phyloP scores from a whole-genome alignment of 2,329 filamentous ascomycete species.

The Pseudogymnoascus sp. region DNA sequence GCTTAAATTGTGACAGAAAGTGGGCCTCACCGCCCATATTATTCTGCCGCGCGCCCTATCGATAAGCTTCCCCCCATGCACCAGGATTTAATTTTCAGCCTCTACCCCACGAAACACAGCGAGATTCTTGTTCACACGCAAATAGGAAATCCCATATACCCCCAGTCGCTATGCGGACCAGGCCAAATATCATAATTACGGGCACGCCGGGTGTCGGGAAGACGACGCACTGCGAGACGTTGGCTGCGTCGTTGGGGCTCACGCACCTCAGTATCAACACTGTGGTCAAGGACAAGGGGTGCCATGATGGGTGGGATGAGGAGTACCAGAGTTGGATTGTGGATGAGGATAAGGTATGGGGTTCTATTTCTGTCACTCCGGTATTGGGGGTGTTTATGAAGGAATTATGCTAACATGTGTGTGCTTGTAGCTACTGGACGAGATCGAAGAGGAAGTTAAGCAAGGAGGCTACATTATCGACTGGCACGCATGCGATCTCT shows the following conservation, averaged over 20 bases:
- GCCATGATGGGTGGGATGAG: constrained; percentile 81
- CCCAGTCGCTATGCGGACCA: constrained; percentile 35
- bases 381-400: neutral
- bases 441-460: constrained; percentile 73
- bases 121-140: neutral
- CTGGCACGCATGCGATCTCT: constrained; percentile 96
- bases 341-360: constrained; percentile 81
- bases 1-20: neutral
- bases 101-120: neutral
- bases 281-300: constrained; percentile 78
- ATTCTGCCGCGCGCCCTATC: constrained; percentile 11
- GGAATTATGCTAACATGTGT: neutral
- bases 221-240: constrained; percentile 78
- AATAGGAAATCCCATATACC: neutral
- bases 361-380: constrained; percentile 4
- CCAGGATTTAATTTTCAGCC: constrained; percentile 2
- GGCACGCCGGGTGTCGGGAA: constrained; percentile 95
- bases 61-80: constrained; percentile 8
- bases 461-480: constrained; percentile 83
- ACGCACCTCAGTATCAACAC: constrained; percentile 84
- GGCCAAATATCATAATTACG: constrained; percentile 88
- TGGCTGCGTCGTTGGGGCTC: constrained; percentile 68
- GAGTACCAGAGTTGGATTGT: constrained; percentile 84
- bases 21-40: neutral
- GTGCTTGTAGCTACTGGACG: constrained; percentile 62